Conservation (phyloP, 2,329 filamentous ascomycete genomes). For the Diplodia intermedia region DNA sequence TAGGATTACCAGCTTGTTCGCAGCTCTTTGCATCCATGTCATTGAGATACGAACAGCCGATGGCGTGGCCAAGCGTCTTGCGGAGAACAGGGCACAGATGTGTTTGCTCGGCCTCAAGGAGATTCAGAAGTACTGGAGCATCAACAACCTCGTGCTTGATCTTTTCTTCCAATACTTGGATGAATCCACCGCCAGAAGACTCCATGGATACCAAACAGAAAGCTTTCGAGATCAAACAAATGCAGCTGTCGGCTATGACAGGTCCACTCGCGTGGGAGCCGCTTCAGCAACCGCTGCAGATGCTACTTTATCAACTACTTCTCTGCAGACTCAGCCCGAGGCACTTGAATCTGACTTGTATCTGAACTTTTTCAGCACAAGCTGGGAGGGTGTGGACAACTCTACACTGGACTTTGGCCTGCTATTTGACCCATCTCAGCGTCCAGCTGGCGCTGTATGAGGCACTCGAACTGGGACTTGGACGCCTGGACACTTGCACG, state of each 20-base stretch:
- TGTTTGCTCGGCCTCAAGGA: conserved; percentile 58
- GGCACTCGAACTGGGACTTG: no score
- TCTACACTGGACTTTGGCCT: neutral
- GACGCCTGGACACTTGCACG: no score
- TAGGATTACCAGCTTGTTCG: conserved; percentile 56
- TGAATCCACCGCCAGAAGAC: conserved; percentile 51
- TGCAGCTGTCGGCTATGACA: neutral
- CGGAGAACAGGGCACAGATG: conserved; percentile 58
- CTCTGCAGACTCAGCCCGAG: neutral
- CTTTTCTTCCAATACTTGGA: conserved; percentile 59
- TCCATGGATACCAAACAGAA: conserved; percentile 34
- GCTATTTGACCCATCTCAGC: neutral
- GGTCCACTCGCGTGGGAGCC: no score
- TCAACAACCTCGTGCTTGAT: conserved; percentile 58
- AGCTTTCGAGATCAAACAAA: neutral
- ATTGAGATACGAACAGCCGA: conserved; percentile 50
- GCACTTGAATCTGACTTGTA: conserved; percentile 1
- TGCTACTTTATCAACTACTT: neutral
- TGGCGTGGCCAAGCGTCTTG: conserved; percentile 52
- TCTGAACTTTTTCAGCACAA: neutral
- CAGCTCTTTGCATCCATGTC: conserved; percentile 58
- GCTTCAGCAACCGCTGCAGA: neutral
- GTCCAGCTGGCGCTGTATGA: neutral
- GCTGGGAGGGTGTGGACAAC: neutral
- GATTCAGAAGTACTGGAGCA: conserved; percentile 58